These are phyloP conservation scores for Murraya koenigii DNA, from an alignment of 345 rosid genomes.

Conservation along the genomic window DNA sequence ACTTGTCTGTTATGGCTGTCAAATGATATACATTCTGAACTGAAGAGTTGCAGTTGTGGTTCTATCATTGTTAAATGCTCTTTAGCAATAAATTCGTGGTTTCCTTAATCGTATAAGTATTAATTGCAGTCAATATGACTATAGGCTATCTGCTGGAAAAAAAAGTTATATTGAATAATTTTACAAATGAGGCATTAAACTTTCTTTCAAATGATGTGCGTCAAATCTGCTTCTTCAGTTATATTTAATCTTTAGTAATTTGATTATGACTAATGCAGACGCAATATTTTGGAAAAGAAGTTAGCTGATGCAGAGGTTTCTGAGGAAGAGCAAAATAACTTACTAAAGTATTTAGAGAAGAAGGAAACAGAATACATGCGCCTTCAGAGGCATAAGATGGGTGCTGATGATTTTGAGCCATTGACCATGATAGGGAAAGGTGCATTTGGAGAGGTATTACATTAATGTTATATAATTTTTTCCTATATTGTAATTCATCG, in stretches of 20 bases:
- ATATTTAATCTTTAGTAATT: neutral
- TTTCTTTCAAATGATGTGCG: neutral
- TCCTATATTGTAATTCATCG: neutral
- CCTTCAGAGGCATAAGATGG: slow-evolving; percentile 96
- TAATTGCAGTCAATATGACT: neutral
- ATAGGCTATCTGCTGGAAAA: neutral
- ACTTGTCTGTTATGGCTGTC: neutral
- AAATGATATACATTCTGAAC: neutral
- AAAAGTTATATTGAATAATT: neutral
- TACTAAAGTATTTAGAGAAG: slow-evolving; percentile 83
- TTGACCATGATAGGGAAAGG: slow-evolving; percentile 99
- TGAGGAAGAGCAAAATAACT: slow-evolving; percentile 89
- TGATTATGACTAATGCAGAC: slow-evolving; percentile 50
- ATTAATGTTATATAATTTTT: neutral
- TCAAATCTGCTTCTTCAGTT: neutral
- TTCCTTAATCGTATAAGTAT: neutral
- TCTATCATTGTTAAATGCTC: neutral
- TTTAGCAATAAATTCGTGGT: no score
- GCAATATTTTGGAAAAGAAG: slow-evolving; percentile 84
- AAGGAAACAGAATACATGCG: slow-evolving; percentile 99
- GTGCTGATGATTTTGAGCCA: slow-evolving; percentile 97
- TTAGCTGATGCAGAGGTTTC: slow-evolving; percentile 97
- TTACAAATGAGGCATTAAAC: neutral
- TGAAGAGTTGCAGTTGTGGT: neutral
- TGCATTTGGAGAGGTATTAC: slow-evolving; percentile 93